These are phyloP conservation scores for Meredithiella fracta DNA, from an alignment of 2,329 filamentous ascomycete species.

Conservation along the genomic window DNA sequence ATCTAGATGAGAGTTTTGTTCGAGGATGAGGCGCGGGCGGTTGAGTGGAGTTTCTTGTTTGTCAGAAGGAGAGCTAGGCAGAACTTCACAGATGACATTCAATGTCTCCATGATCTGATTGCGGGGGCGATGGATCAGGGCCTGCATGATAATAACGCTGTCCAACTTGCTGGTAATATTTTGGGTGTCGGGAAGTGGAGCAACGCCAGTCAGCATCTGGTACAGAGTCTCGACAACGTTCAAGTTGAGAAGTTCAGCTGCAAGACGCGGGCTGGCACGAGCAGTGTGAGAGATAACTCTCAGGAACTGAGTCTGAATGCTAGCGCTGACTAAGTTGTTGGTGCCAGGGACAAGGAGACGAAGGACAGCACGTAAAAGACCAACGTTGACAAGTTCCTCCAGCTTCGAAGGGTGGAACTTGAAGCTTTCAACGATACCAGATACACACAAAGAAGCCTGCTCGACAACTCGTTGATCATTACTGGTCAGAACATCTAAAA, in stretches of 20 bases:
- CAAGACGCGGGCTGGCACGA: slow-evolving; percentile 70
- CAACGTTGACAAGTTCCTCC: slow-evolving; percentile 80
- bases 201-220: slow-evolving; percentile 91
- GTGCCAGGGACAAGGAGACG: slow-evolving; percentile 82
- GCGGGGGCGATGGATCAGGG: slow-evolving; percentile 81
- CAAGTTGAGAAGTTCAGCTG: slow-evolving; percentile 83
- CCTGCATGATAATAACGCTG: slow-evolving; percentile 96
- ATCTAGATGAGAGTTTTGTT: not conserved
- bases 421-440: slow-evolving; percentile 93
- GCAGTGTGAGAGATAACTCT: slow-evolving; percentile 82
- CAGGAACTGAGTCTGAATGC: slow-evolving; percentile 91
- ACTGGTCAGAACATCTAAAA: slow-evolving; percentile 77
- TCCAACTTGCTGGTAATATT: slow-evolving; percentile 77
- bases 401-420: slow-evolving; percentile 73
- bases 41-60: slow-evolving; percentile 21
- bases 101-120: slow-evolving; percentile 96
- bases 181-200: slow-evolving; percentile 63
- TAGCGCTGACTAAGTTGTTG: slow-evolving; percentile 84
- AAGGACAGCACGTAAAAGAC: slow-evolving; percentile 68
- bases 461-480: slow-evolving; percentile 95
- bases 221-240: slow-evolving; percentile 95
- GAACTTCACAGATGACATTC: slow-evolving; percentile 89
- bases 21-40: not conserved
- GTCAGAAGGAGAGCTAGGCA: slow-evolving; percentile 38
- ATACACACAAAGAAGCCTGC: slow-evolving; percentile 88